phyloP scores from a whole-genome alignment of 129 eudicot genomes.

The Heracleum sosnowskyi region DNA sequence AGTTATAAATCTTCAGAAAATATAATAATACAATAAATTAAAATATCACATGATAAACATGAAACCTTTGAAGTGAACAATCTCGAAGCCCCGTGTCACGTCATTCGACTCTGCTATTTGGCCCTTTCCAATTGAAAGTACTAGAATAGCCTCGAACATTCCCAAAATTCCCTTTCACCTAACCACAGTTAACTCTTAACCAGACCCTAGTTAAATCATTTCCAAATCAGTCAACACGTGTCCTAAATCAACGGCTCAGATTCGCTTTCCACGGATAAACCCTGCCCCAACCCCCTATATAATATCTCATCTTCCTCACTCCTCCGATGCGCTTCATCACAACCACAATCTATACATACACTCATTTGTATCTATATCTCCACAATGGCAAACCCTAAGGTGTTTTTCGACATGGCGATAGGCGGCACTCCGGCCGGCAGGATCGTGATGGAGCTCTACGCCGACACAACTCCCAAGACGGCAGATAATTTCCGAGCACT shows the following conservation, averaged over 20 bases:
- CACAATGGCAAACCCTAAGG: constrained; percentile 55
- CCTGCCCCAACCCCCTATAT: constrained; percentile 12
- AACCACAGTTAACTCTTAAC: neutral
- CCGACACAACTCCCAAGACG: constrained; percentile 43
- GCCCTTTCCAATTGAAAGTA: neutral
- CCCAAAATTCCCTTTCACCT: neutral
- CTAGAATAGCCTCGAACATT: neutral
- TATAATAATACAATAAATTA: no score
- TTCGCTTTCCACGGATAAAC: constrained; percentile 11
- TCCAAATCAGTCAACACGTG: constrained; percentile 23
- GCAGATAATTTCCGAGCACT: constrained; percentile 69
- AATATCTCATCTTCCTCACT: constrained; percentile 11
- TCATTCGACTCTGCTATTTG: neutral
- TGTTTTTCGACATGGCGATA: constrained; percentile 51
- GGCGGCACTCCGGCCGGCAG: constrained; percentile 49
- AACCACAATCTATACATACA: neutral
- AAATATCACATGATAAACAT: neutral
- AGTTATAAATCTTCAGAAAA: no score
- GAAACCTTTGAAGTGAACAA: neutral
- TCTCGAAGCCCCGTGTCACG: neutral
- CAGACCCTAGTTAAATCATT: constrained; percentile 21
- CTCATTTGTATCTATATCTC: neutral
- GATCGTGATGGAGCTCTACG: constrained; percentile 58
- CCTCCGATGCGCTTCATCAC: constrained; percentile 11
- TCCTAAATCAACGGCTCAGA: constrained; percentile 23